A percentile compares a stretch with the other conserved stretches of the same genome.
Evolutionary conservation across 805 yeast species (phyloP).

Genomic region (Cyberlindnera nakhonratchasimensis): DNA sequence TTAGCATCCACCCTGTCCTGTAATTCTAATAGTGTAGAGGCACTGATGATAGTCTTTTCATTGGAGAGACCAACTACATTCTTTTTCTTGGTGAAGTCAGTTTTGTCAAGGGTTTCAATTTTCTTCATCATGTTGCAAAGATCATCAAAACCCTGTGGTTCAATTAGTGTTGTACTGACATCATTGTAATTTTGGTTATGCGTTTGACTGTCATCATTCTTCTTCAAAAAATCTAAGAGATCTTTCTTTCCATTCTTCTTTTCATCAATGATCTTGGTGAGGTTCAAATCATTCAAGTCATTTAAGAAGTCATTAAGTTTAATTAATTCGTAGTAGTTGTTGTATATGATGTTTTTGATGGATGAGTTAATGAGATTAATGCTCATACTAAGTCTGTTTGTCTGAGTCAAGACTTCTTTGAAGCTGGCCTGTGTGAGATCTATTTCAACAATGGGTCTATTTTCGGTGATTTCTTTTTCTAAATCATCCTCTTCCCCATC

Average conservation of each 20-base stretch:
- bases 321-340: slow-evolving; percentile 70
- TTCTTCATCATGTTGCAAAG: slow-evolving; percentile 23
- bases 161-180: background rate
- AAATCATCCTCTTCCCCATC: slow-evolving; percentile 25
- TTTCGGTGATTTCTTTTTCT: slow-evolving; percentile 27
- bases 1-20: slow-evolving; percentile 2
- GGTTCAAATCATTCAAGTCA: slow-evolving; percentile 30
- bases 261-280: slow-evolving; percentile 8
- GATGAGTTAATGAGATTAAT: slow-evolving; percentile 54
- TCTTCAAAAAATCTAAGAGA: slow-evolving; percentile 17
- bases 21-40: slow-evolving; percentile 6
- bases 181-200: background rate
- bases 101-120: slow-evolving; percentile 19
- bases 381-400: slow-evolving; percentile 41
- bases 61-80: background rate
- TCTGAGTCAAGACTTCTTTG: slow-evolving; percentile 32
- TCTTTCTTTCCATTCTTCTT: slow-evolving; percentile 7
- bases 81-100: slow-evolving; percentile 3
- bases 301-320: slow-evolving; percentile 57
- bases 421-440: slow-evolving; percentile 30
- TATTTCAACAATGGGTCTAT: slow-evolving; percentile 24
- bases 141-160: slow-evolving; percentile 8
- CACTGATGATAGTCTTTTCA: background rate
- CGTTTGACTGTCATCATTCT: background rate
- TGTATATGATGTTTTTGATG: slow-evolving; percentile 68